Evolutionary conservation across 495 filamentous ascomycete genomes (phyloP).

Genomic region (Penicillium alfredii): DNA sequence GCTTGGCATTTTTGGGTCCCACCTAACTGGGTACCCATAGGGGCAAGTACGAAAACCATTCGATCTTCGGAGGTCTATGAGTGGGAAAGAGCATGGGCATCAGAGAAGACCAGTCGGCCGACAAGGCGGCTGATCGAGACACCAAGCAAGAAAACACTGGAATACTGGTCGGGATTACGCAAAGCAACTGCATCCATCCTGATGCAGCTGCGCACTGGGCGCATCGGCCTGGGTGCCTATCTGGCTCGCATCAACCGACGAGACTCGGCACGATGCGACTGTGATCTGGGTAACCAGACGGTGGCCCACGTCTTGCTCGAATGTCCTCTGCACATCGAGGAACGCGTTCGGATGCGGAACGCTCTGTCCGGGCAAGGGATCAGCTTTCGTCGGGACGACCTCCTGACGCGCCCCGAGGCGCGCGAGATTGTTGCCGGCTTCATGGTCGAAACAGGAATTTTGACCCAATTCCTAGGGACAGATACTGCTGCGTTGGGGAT

Average conservation of each 20-base stretch:
- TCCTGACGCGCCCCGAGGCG: background rate
- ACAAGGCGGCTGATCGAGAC: constrained; percentile 9
- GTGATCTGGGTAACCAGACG: constrained; percentile 12
- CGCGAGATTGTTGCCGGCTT: constrained; percentile 10
- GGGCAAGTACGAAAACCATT: too few relatives aligned
- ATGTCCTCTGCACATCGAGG: constrained; percentile 3
- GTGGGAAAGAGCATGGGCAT: constrained; percentile 5
- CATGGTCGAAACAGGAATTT: constrained; percentile 8
- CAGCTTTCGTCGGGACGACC: constrained; percentile 10
- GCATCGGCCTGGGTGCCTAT: constrained; percentile 21
- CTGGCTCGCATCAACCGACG: constrained; percentile 20
- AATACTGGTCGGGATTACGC: constrained; percentile 6
- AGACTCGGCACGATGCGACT: constrained; percentile 17
- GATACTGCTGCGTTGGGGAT: background rate
- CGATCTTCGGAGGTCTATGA: too few relatives aligned
- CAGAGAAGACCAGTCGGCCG: constrained; percentile 1
- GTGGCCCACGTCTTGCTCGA: constrained; percentile 20
- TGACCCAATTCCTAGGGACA: constrained; percentile 6
- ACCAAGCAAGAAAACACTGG: constrained; percentile 1
- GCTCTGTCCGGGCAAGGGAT: constrained; percentile 13
- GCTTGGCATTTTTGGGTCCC: too few relatives aligned
- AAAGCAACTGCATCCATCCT: constrained; percentile 21
- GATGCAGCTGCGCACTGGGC: constrained; percentile 23
- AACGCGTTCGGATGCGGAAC: constrained; percentile 15
- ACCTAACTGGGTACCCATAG: too few relatives aligned